Conservation (phyloP, 495 filamentous ascomycete genomes). For the Aspergillus biplanus region DNA sequence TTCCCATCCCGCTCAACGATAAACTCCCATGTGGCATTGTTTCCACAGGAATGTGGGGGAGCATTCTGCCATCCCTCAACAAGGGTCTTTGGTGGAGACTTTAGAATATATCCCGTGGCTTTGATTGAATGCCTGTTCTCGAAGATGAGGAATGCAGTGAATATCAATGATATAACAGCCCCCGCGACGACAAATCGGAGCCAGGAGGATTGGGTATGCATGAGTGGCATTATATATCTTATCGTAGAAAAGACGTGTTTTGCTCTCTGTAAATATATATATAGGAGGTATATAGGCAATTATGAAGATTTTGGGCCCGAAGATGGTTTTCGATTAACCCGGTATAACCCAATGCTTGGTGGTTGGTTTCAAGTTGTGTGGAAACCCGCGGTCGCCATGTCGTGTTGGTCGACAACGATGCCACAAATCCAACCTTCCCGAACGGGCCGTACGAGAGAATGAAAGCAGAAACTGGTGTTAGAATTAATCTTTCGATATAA, state of each 20-base stretch:
- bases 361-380: too few relatives aligned
- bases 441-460: too few relatives aligned
- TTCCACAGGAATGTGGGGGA: slow-evolving; percentile 14
- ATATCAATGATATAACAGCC: slow-evolving; percentile 32
- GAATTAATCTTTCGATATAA: too few relatives aligned
- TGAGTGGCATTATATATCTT: not conserved
- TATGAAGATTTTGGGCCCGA: too few relatives aligned
- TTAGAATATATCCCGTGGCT: slow-evolving; percentile 30
- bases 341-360: not conserved
- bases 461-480: too few relatives aligned
- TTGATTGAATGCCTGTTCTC: slow-evolving; percentile 21
- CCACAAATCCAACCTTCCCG: too few relatives aligned
- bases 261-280: slow-evolving; percentile 3
- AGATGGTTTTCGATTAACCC: not conserved
- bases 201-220: slow-evolving; percentile 30
- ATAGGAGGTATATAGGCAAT: slow-evolving; percentile 4
- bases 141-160: slow-evolving; percentile 39
- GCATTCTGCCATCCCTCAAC: not conserved
- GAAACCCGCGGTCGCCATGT: too few relatives aligned
- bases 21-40: slow-evolving; percentile 37
- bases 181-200: slow-evolving; percentile 41
- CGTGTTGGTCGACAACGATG: too few relatives aligned
- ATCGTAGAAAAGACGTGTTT: slow-evolving; percentile 1
- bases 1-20: slow-evolving; percentile 36
- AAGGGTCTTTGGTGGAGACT: slow-evolving; percentile 9